Evolutionary conservation across 345 rosid species (phyloP), one percentile per base, ranked within the genome.

Genomic region (Citrus australasica): DNA sequence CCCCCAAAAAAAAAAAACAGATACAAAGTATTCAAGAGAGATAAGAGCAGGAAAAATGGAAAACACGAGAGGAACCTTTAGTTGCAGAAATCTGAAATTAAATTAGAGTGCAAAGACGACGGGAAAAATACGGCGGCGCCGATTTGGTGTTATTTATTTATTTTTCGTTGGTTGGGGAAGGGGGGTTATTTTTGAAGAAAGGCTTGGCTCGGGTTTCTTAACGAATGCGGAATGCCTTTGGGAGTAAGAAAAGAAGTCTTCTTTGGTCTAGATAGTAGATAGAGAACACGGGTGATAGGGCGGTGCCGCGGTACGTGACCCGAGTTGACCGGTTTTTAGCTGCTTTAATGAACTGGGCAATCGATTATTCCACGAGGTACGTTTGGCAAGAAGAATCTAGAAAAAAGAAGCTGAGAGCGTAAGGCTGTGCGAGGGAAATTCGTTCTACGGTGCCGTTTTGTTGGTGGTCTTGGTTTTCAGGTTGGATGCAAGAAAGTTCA

Each of bases 331-430:
- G 30, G 53, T 10, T 60, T 46, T 37, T 64, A 32, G 76, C 38
- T 17, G 53, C 22, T 67, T 71, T 14, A 40, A 42, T 55, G 38
- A 22, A 22, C 63, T 28, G 21, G 21, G n/a, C 17, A 68, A 38
- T 16, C 7, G n/a, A 76, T 73, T 11, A 42, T 42, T 2, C 48
- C 48, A 10, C 28, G 7, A 70, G 9, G 27, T 61, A 25, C 38
- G 53, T 40, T 61, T 74, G 3, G 19, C 19, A 21, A 69, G 84
- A 82, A 82, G 73, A 70, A 78, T 82, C 84, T 78, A 74, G 84
- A 82, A 38, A 37, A 69, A n/a, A 53, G 16, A 38, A 28, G 58
- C 51, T 24, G 28, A 25, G 9, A 25, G 9, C 62, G 42, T 2
- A 22, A 2, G 35, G 48, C 24, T 33, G 9, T 8, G 17, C 55